Evolutionary conservation across 2,329 filamentous ascomycete genomes (phyloP), one percentile per base, ranked within the genome.

Genomic region (Cladosporium sp.): DNA sequence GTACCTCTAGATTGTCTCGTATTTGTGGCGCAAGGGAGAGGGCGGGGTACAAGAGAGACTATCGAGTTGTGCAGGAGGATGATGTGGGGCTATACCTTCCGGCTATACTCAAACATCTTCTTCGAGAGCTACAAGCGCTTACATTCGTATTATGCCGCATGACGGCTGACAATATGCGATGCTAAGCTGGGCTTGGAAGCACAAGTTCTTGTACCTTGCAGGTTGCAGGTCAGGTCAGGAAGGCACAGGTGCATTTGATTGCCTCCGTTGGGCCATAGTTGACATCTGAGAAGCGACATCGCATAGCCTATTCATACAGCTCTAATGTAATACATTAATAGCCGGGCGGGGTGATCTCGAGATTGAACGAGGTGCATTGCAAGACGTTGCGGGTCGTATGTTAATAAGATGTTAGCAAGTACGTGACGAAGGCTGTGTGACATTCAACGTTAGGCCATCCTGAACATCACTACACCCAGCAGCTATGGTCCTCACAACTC

Each of bases 31-130:
- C 24, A 25, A 28, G 12, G 24, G 42, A 45, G n/a, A 54, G 32
- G 32, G 51, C 51, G 51, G 51, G 51, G 51, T 54, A 54, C 28
- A 22, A 22, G 17, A 25, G 19, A 36, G 25, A 54, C 51, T 54
- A 54, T 44, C 32, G 51, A 44, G 8, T 24, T 9, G 19, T 37
- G 39, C 51, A 54, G 36, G 17, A 54, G 24, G 15, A 24, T 42
- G 32, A 22, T 34, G 39, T 45, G 51, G 51, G 51, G 51, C 37
- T 54, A 54, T 54, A 54, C 51, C 51, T 44, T 2, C 17, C 39
- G 51, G 51, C 51, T 54, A 54, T 45, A 54, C 12, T 45, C 37
- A 3, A 24, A 9, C 15, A 15, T 32, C 22, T 19, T 12, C 9
- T 19, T 52, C 19, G 10, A 40, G 49, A 32, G n/a, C 13, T 10